These are phyloP conservation scores for Lactarius hengduanensis DNA, from an alignment of 768 basidiomycete genomes.

Conservation along the genomic window DNA sequence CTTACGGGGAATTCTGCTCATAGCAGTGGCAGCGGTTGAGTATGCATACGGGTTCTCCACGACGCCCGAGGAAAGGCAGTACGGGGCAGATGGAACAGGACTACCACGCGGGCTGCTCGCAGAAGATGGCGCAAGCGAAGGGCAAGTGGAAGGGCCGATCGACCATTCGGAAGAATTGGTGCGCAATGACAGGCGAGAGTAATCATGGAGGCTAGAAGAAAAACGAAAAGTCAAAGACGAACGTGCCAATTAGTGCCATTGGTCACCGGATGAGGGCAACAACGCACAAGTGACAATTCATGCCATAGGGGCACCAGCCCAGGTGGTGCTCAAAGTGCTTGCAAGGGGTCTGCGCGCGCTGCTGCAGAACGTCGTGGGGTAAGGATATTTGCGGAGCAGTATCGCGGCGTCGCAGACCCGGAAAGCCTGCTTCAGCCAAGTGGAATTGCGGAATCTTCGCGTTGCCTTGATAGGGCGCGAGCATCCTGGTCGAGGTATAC, in stretches of 20 bases:
- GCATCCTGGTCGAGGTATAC: not conserved
- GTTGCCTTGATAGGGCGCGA: not conserved
- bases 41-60: not conserved
- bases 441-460: not conserved
- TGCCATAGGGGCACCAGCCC: constrained; percentile 24
- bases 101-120: constrained; percentile 20
- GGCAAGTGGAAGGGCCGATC: not conserved
- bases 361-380: constrained; percentile 11
- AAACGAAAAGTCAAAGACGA: not conserved
- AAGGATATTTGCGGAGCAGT: not conserved
- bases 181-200: constrained; percentile 1
- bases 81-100: not conserved
- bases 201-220: constrained; percentile 14
- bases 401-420: not conserved
- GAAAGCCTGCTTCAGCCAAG: not conserved
- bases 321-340: constrained; percentile 17
- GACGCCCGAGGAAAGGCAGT: not conserved
- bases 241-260: not conserved
- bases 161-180: not conserved
- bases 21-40: not conserved
- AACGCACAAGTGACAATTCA: constrained; percentile 19
- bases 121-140: constrained; percentile 9
- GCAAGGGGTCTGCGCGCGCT: constrained; percentile 17
- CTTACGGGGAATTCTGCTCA: constrained; percentile 8
- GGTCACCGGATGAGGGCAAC: no score